A percentile compares a stretch with the other conserved stretches of the same genome.
Conservation (phyloP, 2,329 filamentous ascomycete genomes). For the Fusarium coicis region DNA sequence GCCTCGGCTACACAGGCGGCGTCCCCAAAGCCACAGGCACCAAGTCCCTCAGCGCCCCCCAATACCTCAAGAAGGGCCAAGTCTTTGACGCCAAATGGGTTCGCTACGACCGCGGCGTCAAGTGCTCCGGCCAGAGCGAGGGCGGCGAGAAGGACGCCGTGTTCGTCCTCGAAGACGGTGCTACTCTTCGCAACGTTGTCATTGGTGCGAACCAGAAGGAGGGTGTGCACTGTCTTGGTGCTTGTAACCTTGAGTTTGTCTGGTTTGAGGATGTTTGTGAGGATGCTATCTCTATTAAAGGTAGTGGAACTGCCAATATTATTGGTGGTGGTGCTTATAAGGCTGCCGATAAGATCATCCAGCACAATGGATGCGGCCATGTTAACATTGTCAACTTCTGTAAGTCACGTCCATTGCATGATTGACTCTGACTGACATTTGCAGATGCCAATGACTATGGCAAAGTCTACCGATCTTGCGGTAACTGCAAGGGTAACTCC, state of each 20-base stretch:
- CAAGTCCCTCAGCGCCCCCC: conserved; percentile 45
- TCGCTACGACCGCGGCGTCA: conserved; percentile 54
- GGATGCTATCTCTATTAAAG: conserved; percentile 35
- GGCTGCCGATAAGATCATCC: conserved; percentile 58
- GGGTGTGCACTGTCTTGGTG: conserved; percentile 58
- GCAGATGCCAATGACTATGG: conserved; percentile 56
- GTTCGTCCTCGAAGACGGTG: conserved; percentile 55
- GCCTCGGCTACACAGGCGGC: conserved; percentile 45
- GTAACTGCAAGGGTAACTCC: conserved; percentile 45
- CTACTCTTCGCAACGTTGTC: conserved; percentile 58
- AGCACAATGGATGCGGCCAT: conserved; percentile 60
- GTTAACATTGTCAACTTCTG: conserved; percentile 51
- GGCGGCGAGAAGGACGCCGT: conserved; percentile 53
- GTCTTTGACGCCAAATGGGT: conserved; percentile 48
- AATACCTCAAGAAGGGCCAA: conserved; percentile 44
- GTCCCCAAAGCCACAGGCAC: conserved; percentile 44
- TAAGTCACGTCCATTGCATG: fast-evolving
- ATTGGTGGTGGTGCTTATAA: conserved; percentile 58
- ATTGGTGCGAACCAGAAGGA: conserved; percentile 58
- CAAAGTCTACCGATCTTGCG: conserved; percentile 50
- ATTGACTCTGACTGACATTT: fast-evolving
- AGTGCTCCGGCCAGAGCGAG: conserved; percentile 56
- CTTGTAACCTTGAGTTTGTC: conserved; percentile 57
- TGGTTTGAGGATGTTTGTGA: conserved; percentile 63
- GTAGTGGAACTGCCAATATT: conserved; percentile 51